Conservation (phyloP, 768 basidiomycete genomes). For the Leccinum truebloodii region DNA sequence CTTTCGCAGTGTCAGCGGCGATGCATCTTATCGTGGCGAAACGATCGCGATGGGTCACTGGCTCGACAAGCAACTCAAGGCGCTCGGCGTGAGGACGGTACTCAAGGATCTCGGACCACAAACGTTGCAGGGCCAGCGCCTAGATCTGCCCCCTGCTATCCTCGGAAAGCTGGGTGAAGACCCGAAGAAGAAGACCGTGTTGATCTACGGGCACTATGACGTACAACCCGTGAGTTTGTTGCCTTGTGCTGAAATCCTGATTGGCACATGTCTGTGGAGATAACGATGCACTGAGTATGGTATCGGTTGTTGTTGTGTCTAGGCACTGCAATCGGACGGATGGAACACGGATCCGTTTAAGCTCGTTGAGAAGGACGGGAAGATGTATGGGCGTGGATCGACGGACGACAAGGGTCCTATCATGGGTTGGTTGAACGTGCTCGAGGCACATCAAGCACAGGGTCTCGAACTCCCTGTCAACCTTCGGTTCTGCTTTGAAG, state of each 20-base stretch:
- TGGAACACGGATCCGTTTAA: constrained; percentile 89
- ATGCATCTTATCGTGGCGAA: constrained; percentile 68
- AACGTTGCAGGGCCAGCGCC: constrained; percentile 63
- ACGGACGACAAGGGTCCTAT: constrained; percentile 95
- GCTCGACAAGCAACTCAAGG: constrained; percentile 70
- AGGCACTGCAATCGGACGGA: constrained; percentile 64
- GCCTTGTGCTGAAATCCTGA: too few species aligned
- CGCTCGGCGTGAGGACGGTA: constrained; percentile 78
- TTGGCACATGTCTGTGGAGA: background rate
- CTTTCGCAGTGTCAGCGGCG: constrained; percentile 60
- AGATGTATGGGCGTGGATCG: constrained; percentile 82
- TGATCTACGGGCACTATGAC: constrained; percentile 94
- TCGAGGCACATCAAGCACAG: constrained; percentile 76
- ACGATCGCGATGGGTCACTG: constrained; percentile 87
- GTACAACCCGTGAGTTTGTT: constrained; percentile 72
- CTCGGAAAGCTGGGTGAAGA: constrained; percentile 82
- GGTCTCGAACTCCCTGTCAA: constrained; percentile 83
- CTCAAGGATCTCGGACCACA: constrained; percentile 79
- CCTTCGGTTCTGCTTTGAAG: constrained; percentile 90
- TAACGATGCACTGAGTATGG: background rate
- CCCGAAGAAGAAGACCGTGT: constrained; percentile 87
- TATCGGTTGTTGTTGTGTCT: background rate
- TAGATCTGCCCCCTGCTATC: constrained; percentile 81
- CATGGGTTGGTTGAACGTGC: constrained; percentile 85
- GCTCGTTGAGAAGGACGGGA: constrained; percentile 55